These are phyloP conservation scores for Flammula alnicola DNA, from an alignment of 1,284 basidiomycete genomes.

Conservation along the genomic window DNA sequence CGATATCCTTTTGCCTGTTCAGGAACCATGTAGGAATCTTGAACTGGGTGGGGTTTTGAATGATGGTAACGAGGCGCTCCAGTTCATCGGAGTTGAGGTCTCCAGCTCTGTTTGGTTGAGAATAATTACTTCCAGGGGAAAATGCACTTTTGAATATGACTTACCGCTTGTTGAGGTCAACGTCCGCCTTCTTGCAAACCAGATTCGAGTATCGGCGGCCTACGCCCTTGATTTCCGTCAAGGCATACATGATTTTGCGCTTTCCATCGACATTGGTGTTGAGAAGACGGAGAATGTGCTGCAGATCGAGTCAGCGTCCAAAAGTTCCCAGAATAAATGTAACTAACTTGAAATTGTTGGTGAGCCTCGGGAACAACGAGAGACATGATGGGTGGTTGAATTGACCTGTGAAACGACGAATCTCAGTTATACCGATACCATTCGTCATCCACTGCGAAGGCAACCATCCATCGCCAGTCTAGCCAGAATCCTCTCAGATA, in stretches of 20 bases:
- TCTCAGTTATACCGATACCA: not conserved
- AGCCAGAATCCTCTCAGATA: not conserved
- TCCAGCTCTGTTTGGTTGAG: conserved; percentile 39
- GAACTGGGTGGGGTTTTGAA: conserved; percentile 99
- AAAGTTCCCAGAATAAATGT: not conserved
- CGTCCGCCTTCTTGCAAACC: conserved; percentile 99
- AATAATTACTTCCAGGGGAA: conserved; percentile 29
- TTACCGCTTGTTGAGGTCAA: conserved; percentile 98
- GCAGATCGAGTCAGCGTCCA: conserved; percentile 12
- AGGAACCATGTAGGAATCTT: conserved; percentile 99
- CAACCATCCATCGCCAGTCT: conserved; percentile 16
- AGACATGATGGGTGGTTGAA: conserved; percentile 64
- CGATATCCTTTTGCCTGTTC: conserved; percentile 98
- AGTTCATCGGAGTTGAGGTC: conserved; percentile 75
- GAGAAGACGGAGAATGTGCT: conserved; percentile 98
- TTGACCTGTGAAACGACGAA: conserved; percentile 6
- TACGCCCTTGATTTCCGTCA: conserved; percentile 99
- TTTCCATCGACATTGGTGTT: conserved; percentile 99
- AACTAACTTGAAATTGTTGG: conserved; percentile 86
- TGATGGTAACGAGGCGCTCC: conserved; percentile 98
- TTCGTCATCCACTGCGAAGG: conserved; percentile 11
- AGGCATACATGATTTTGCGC: conserved; percentile 97
- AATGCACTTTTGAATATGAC: conserved; percentile 41
- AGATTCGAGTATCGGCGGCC: conserved; percentile 98
- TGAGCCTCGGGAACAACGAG: conserved; percentile 93